Base-by-base conservation (phyloP, 371 early-diverging fungal species). In the Massospora cicadina region DNA sequence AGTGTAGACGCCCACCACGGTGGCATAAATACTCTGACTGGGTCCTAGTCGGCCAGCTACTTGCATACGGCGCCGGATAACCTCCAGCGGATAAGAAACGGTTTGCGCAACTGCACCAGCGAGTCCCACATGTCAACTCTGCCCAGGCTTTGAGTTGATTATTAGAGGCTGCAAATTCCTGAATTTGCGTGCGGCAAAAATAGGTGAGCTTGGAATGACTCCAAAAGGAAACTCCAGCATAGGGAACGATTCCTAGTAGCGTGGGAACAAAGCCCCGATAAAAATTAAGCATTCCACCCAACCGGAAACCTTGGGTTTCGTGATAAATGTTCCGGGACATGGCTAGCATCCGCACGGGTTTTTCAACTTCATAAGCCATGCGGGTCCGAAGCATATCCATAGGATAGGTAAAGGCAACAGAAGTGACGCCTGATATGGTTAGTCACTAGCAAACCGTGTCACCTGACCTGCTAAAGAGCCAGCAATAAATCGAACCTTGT, bases 221-320 rank as follows among this genome's bases (percentile, higher is more conserved):
- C 68, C 81, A 82, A 70, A 93, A 91, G 1, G 91, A 86, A 1
- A 89, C 90, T 21, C 98, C 98, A 5, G 94, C 96, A 67, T 98
- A 98, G 1, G 97, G 98, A 1, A 96, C 75, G 79, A 96, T 95
- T 12, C 98, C 98, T 66, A 81, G 79, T n/a, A 95, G 72, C 0
- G 96, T 84, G 1, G 93, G 85, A 24, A 85, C 62, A 67, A 93
- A 93, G 25, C 98, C 98, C 23, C 93, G 79, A 73, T 95, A 98
- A 70, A 95, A 95, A 71, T 93, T 93, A 54, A 75, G 53, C 0
- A 85, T 29, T 56, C 71, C 67, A 71, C 64, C 31, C 29, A 63
- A 63, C 54, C 53, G 24, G 7, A 29, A 63, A 59, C 31, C 73
- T 78, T 0, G 81, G 78, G 24, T 76, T 63, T 85, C 85, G 27